These are phyloP conservation scores for Boletus tomentosulus DNA, from an alignment of 768 basidiomycete species.

Conservation along the genomic window DNA sequence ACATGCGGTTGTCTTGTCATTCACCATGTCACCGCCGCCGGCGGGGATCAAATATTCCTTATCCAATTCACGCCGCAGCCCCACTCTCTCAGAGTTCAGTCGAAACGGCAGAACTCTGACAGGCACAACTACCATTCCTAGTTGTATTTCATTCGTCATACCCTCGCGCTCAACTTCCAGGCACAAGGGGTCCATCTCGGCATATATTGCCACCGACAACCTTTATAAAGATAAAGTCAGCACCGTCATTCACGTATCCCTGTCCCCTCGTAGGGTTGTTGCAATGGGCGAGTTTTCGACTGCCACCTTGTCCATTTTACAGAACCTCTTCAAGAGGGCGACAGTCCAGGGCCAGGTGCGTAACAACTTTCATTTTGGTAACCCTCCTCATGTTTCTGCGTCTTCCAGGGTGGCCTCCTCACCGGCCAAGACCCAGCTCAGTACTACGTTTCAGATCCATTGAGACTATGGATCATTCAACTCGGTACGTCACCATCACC, in stretches of 20 bases:
- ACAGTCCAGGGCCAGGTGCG: constrained; percentile 27
- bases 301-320: constrained; percentile 33
- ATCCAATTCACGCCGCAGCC: background rate
- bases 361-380: background rate
- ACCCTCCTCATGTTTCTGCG: background rate
- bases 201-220: background rate
- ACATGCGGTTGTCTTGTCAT: background rate
- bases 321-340: constrained; percentile 15
- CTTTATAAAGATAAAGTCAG: constrained; percentile 5
- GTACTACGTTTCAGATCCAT: constrained; percentile 63
- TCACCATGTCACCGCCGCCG: background rate
- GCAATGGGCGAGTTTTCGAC: constrained; percentile 43
- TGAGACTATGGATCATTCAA: constrained; percentile 76
- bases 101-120: no score
- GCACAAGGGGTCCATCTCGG: background rate
- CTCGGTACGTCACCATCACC: constrained; percentile 42
- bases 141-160: background rate
- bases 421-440: constrained; percentile 67
- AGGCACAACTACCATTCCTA: background rate
- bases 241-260: background rate
- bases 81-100: background rate
- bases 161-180: background rate
- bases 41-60: background rate
- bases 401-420: constrained; percentile 65
- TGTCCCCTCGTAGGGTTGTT: background rate